Percentiles rank a stretch among this genome's conserved stretches.
Conservation (phyloP, 2,329 filamentous ascomycete genomes). For the Cladophialophora immunda region DNA sequence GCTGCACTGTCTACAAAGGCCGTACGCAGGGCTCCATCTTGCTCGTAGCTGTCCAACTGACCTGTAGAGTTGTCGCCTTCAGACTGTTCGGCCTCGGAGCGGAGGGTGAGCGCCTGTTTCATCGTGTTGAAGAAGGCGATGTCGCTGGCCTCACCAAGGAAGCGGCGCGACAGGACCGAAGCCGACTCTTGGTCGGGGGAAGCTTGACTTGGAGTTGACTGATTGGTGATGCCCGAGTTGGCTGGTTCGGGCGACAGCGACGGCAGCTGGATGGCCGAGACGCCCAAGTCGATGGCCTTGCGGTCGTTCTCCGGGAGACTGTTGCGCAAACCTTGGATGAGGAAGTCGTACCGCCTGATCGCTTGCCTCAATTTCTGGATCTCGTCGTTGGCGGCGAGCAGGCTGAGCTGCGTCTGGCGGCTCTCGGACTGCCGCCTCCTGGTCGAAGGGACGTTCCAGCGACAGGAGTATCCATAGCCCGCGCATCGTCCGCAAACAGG, state of each 20-base stretch:
- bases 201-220: neutral
- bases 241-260: slow-evolving; percentile 36
- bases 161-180: slow-evolving; percentile 40
- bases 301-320: slow-evolving; percentile 19
- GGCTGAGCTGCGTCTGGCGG: slow-evolving; percentile 13
- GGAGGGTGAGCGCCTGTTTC: slow-evolving; percentile 40
- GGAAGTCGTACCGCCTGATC: slow-evolving; percentile 17
- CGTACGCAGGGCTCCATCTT: slow-evolving; percentile 24
- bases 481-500: neutral
- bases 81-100: slow-evolving; percentile 42
- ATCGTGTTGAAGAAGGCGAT: slow-evolving; percentile 50
- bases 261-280: slow-evolving; percentile 31
- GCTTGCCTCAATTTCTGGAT: slow-evolving; percentile 20
- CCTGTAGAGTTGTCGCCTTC: slow-evolving; percentile 36
- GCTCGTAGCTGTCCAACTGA: slow-evolving; percentile 36
- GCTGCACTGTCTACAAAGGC: neutral
- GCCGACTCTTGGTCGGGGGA: slow-evolving; percentile 30
- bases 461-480: slow-evolving; percentile 44
- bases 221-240: slow-evolving; percentile 30
- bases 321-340: slow-evolving; percentile 20
- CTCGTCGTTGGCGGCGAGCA: neutral
- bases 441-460: slow-evolving; percentile 35
- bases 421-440: slow-evolving; percentile 21
- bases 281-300: slow-evolving; percentile 23
- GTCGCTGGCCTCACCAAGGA: slow-evolving; percentile 51